Evolutionary conservation across 2,329 filamentous ascomycete genomes (phyloP), one percentile per base, ranked within the genome.

Genomic region (Paraphoma sp.): DNA sequence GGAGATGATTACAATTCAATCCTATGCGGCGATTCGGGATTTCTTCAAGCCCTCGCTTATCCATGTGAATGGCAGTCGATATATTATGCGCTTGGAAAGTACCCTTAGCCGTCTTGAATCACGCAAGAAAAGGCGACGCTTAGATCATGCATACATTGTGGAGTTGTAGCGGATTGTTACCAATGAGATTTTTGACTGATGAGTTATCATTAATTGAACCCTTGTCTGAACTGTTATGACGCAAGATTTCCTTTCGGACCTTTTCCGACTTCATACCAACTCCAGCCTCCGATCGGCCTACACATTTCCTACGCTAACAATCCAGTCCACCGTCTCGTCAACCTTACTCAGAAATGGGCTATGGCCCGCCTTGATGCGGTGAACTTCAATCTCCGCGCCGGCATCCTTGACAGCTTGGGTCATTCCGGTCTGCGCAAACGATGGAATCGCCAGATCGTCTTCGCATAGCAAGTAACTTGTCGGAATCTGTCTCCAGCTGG

Each of bases 321-420:
- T 64, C 54, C 72, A 69, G 12, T 57, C 64, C 4, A 72, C 77
- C 48, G 75, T 64, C 46, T 70, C 69, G 45, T 70, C 70, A 0
- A 76, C 73, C 64, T 66, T 73, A 33, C 74, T 78, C 60, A 80
- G 54, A 59, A 80, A 81, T 16, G 78, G 79, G 60, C 75, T 78
- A 62, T 81, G 79, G 1, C 75, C 72, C 12, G 61, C 64, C 53
- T 76, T 68, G 4, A 75, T 49, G 17, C 68, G 74, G 50, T 71
- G 71, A 4, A 74, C 68, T 38, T 68, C 66, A 16, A 76, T 60
- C 1, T 72, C 63, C 0, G 57, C 74, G 0, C 73, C 74, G 33
- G 55, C 54, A 3, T 68, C 67, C 57, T 62, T 63, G 29, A 72
- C 67, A 14, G 54, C 65, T 6, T 56, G 55, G 6, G 67, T 63